Base-by-base conservation (phyloP, 225 moss, liverwort and hornwort species). In the Straminergon stramineum region DNA sequence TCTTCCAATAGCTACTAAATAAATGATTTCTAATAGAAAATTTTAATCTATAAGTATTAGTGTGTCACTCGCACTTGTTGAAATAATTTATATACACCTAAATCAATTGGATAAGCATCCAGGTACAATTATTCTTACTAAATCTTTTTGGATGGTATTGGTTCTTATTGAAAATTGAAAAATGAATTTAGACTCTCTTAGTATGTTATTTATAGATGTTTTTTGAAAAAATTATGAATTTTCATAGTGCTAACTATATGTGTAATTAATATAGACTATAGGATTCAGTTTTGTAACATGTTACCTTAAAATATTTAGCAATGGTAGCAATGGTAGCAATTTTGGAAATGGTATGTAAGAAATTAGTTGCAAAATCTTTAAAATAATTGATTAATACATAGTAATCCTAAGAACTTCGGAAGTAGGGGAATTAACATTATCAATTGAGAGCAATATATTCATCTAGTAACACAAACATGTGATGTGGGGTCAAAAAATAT, bases 371-470 rank as follows among this genome's bases (percentile, higher is more conserved):
- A 69, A 69, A 20, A n/a, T 22, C 4, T n/a, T 22, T 2, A 69
- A n/a, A n/a, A n/a, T n/a, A 13, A n/a, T 69, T 67, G 10, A 67
- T 19, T 35, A 35, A 67, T 10, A 67, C 5, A 0, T 10, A 19
- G 5, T 10, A 35, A 35, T 67, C n/a, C 6, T n/a, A 6, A 69
- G 4, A n/a, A 22, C 11, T 69, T 69, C 3, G 4, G n/a, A n/a
- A 7, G 7, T 13, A n/a, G 13, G 67, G 3, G 2, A 69, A 67
- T 67, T 11, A 11, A 20, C 0, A 0, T 0, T 0, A 1, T n/a
- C n/a, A 69, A n/a, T 69, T 69, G n/a, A 69, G 1, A n/a, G 12
- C 12, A 69, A n/a, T 22, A 69, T 69, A 22, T 69, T 69, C 0
- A 0, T 69, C 7, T n/a, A 1, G 22, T n/a, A 22, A 13, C 13